Base-by-base conservation (phyloP, 768 basidiomycete species). In the Termitomyces sp. region DNA sequence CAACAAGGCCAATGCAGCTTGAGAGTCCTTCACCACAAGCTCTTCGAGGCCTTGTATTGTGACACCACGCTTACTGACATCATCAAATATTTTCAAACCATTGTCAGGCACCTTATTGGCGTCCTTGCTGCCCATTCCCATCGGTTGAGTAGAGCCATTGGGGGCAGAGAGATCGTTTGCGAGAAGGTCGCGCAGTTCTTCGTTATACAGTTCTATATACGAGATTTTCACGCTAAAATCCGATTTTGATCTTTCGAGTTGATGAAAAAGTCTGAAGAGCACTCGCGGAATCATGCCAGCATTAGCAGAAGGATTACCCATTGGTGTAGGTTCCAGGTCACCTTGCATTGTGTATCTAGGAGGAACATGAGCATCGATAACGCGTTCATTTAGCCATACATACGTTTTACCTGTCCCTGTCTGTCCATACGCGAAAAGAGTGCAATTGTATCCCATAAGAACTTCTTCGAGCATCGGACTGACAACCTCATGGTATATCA, bases 401-500 rank as follows among this genome's bases (percentile, higher is more conserved):
- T 69, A 97, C 93, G 97, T 98, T 76, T 99, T 99, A 22, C 97
- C 97, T 0, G 97, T 98, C 0, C 97, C 97, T 0, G 97, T 98
- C 71, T 98, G 97, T 2, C 97, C 97, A 68, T 99, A 99, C 4
- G 95, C 95, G 72, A 98, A 98, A 22, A 99, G 77, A 0, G 93
- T 96, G 68, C 96, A 98, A 68, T 98, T 98, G 77, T 97, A 99
- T 5, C 97, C 97, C 70, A 82, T 77, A 39, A 98, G 73, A n/a
- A 98, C 95, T 69, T 99, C 92, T 48, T 92, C 86, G 51, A 99
- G 77, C 82, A 98, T 90, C 0, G 94, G 94, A 61, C 82, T 82
- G 42, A 98, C 96, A 41, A 98, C 96, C 53, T 97, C 90, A 56
- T 92, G 84, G 70, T 96, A 99, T 12, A 99, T 82, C 81, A 92